Evolutionary conservation across 2,329 filamentous ascomycete genomes (phyloP).

Genomic region (Chaetomiaceae sp.): DNA sequence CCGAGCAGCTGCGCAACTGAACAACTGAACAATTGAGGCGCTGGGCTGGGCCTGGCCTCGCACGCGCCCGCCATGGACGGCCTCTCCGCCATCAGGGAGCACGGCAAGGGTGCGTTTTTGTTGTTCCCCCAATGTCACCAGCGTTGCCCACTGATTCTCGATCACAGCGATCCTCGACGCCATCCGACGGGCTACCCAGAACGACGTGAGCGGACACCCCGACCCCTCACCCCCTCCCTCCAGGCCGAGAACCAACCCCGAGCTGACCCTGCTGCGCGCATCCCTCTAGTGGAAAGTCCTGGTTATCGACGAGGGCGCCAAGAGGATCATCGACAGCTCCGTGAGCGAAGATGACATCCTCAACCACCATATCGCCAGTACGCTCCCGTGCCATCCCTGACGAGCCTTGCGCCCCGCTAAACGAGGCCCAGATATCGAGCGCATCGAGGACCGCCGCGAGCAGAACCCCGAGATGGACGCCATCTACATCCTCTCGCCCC

Average conservation of each 20-base stretch:
- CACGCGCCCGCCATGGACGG: constrained; percentile 58
- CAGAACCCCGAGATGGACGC: constrained; percentile 88
- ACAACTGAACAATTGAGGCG: background rate
- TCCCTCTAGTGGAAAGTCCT: constrained; percentile 86
- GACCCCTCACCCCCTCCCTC: background rate
- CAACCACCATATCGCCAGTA: constrained; percentile 93
- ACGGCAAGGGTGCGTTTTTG: constrained; percentile 19
- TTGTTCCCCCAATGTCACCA: background rate
- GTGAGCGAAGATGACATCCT: constrained; percentile 95
- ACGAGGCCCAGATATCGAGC: constrained; percentile 70
- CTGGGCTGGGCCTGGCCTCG: constrained; percentile 14
- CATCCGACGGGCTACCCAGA: constrained; percentile 70
- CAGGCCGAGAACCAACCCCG: background rate
- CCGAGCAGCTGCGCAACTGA: background rate
- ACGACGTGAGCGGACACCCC: constrained; percentile 58
- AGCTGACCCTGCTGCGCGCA: constrained; percentile 4
- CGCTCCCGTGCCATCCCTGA: constrained; percentile 16
- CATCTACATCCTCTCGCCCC: constrained; percentile 83
- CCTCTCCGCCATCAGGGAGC: constrained; percentile 66
- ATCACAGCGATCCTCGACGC: constrained; percentile 61
- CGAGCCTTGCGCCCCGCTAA: constrained; percentile 16
- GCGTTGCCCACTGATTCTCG: background rate
- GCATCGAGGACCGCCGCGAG: constrained; percentile 79
- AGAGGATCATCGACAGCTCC: constrained; percentile 82
- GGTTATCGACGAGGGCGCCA: constrained; percentile 76